Evolutionary conservation across 768 basidiomycete genomes (phyloP).

Genomic region (Floccularia luteovirens): DNA sequence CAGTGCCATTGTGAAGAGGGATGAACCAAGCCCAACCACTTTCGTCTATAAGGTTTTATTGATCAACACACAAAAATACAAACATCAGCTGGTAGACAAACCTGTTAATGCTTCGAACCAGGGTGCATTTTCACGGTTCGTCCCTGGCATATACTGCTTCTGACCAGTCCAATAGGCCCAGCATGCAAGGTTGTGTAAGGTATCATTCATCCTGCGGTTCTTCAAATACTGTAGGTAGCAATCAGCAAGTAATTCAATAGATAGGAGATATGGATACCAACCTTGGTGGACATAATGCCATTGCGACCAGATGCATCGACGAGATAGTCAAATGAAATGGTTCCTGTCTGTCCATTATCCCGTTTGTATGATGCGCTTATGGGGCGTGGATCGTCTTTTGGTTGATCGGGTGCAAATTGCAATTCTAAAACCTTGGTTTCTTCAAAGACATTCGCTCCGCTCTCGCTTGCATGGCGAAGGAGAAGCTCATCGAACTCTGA

Average conservation of each 20-base stretch:
- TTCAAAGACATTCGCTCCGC: constrained; percentile 24
- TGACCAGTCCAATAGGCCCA: constrained; percentile 28
- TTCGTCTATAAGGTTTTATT: constrained; percentile 25
- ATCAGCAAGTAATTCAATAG: no score
- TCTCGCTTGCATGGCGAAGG: constrained; percentile 21
- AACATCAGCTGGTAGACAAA: constrained; percentile 5
- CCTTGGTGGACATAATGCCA: constrained; percentile 28
- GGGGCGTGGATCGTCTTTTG: constrained; percentile 9
- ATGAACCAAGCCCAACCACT: constrained; percentile 57
- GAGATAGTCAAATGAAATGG: constrained; percentile 24
- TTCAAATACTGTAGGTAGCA: constrained; percentile 19
- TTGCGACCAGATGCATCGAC: constrained; percentile 26
- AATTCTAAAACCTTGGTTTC: constrained; percentile 21
- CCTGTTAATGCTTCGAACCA: constrained; percentile 27
- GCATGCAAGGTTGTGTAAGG: constrained; percentile 22
- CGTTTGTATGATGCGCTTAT: constrained; percentile 17
- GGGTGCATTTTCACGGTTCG: constrained; percentile 21
- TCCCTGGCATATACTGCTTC: constrained; percentile 19
- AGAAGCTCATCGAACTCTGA: constrained; percentile 29
- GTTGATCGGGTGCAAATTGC: constrained; percentile 12
- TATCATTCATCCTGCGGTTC: constrained; percentile 23
- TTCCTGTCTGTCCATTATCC: constrained; percentile 12
- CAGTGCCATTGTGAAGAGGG: constrained; percentile 36
- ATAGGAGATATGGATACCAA: constrained; percentile 10
- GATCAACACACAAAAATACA: neutral